Base-by-base conservation (phyloP, 352 stramenopile genomes). In the Globisporangium yorkense region DNA sequence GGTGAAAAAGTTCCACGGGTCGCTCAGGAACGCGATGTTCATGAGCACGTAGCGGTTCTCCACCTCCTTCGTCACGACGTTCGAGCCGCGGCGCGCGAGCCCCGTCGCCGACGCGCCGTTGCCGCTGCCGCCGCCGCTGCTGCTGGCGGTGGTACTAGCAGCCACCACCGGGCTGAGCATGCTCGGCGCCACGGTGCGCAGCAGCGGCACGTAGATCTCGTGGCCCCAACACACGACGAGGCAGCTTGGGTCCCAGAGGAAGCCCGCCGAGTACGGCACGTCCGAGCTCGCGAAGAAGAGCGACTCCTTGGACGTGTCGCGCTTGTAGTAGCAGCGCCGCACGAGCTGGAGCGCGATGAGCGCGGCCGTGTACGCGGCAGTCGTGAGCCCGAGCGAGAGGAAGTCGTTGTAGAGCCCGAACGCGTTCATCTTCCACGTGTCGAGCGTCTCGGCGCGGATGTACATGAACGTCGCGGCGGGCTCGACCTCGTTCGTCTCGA, bases 361-460 rank as follows among this genome's bases (percentile, higher is more conserved):
- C 6, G 62, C 48, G 10, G 72, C 31, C 13, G 76, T 58, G 48
- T 84, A 84, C 18, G 69, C 68, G 27, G 70, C 59, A 0, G 60
- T 61, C n/a, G 71, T 77, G 45, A 84, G 65, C 47, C 56, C 62
- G 31, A 84, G 56, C n/a, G 71, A 64, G 27, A 80, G 51, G 29
- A 77, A 65, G 43, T 81, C 74, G 54, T 73, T 79, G 67, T 79
- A 84, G 45, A 78, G 61, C 13, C 74, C 74, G 50, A 75, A 72
- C 3, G 77, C 67, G 47, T 80, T 81, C 71, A 80, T 84, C 51
- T 84, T 84, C 74, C 74, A 84, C 18, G 62, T 68, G 54, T 84
- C 74, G 31, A 80, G 60, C 18, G 70, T 79, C 61, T 84, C 74
- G 9, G 74, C 71, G 24, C 72, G 74, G 41, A 84, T 63, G 54